Conservation (phyloP, 257 asterid species). For the Marsdenia floribunda region DNA sequence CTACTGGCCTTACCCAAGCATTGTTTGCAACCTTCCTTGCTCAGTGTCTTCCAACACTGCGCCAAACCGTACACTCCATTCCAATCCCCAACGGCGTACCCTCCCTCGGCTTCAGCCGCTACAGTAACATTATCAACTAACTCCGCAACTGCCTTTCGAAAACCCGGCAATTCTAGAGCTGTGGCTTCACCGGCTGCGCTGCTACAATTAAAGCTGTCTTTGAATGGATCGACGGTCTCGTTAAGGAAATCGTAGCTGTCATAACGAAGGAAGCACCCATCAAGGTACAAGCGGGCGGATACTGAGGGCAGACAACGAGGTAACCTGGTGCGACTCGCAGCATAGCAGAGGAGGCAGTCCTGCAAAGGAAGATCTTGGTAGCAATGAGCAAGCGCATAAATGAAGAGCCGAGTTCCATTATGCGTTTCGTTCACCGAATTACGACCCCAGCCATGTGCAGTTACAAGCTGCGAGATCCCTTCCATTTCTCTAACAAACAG, state of each 20-base stretch:
- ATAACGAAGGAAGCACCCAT: constrained; percentile 85
- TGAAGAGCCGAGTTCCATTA: constrained; percentile 14
- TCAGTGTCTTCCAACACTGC: constrained; percentile 79
- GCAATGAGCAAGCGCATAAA: constrained; percentile 63
- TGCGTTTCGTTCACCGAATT: constrained; percentile 22
- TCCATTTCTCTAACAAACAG: constrained; percentile 57
- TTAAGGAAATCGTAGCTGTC: constrained; percentile 46
- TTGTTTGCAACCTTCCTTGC: constrained; percentile 48
- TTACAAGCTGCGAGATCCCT: constrained; percentile 46
- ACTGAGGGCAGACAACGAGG: constrained; percentile 66
- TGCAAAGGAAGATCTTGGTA: constrained; percentile 48
- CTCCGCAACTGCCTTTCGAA: constrained; percentile 29
- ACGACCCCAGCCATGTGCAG: constrained; percentile 39
- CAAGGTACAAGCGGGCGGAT: constrained; percentile 64
- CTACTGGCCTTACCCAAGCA: constrained; percentile 69
- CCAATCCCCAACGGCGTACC: constrained; percentile 42
- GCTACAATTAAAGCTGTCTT: constrained; percentile 51
- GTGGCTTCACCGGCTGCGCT: constrained; percentile 14
- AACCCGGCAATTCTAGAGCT: constrained; percentile 22
- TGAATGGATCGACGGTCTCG: constrained; percentile 41
- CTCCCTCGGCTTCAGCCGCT: constrained; percentile 35
- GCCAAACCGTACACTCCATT: constrained; percentile 81
- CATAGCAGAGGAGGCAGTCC: constrained; percentile 83
- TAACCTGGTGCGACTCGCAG: constrained; percentile 63
- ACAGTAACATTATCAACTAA: constrained; percentile 45